Evolutionary conservation across 2,329 filamentous ascomycete species (phyloP), one percentile per base, ranked within the genome.

Genomic region (Leptodontidium sp.): DNA sequence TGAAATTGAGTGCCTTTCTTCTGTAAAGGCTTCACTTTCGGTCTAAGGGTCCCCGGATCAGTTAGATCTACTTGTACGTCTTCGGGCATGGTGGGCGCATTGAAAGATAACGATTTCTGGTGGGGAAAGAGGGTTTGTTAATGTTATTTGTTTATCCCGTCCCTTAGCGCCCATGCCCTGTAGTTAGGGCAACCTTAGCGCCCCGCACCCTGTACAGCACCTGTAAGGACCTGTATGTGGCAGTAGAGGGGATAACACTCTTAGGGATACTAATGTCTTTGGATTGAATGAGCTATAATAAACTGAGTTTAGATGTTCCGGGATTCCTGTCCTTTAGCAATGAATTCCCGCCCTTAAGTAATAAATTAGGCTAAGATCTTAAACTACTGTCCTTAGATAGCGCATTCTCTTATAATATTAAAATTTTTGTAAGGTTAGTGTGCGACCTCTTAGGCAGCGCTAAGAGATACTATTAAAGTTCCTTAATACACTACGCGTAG

Each of bases 221-320:
- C 21, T 21, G 21, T 21, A 21, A 21, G 21, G 21, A 21, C 21
- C 21, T 21, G 21, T 21, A 21, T 21, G 21, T 21, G 21, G 21
- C 21, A 21, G 21, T 21, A 21, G 21, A 21, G 21, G 21, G 21
- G 21, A 45, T 38, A 68, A 68, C 38, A 65, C 43, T 68, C 53
- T 61, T 12, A 68, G 61, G 55, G 53, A 68, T 65, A 49, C 47
- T 35, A 26, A 68, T 65, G 38, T 68, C 61, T 65, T 65, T 45
- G 21, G 61, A 68, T 68, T 53, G 1, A 26, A 68, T 65, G 61
- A 38, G 64, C 66, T 53, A 65, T 38, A 68, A 65, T 55, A 24
- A 55, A 29, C 52, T 24, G 26, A 55, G 52, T 55, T 32, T 55
- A 24, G 52, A 55, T 55, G 24, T 55, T 35, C 52, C 4, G 52